These are phyloP conservation scores for Aristolochia contorta DNA, from an alignment of 164 flowering plant species.

Conservation along the genomic window DNA sequence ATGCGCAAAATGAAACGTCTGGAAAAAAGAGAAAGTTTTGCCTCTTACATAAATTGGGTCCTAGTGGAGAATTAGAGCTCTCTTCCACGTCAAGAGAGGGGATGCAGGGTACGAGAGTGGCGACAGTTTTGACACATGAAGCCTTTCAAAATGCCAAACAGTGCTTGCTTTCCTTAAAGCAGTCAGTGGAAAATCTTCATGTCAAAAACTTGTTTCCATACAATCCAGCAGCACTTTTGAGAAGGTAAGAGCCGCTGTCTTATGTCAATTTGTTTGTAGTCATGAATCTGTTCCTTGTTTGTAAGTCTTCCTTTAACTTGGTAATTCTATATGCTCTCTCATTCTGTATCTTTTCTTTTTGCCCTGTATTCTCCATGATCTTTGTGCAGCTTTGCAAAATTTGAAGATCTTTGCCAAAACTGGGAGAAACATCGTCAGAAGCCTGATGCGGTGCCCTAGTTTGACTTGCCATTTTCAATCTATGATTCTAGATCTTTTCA, in stretches of 20 bases:
- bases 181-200: constrained; percentile 54
- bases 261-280: too few species aligned
- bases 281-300: too few species aligned
- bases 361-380: too few species aligned
- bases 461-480: too few species aligned
- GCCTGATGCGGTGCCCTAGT: too few species aligned
- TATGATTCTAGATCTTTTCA: too few species aligned
- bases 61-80: constrained; percentile 10
- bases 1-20: constrained; percentile 11
- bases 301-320: too few species aligned
- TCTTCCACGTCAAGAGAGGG: constrained; percentile 8
- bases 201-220: constrained; percentile 69
- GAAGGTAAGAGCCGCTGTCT: constrained; percentile 29
- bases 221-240: constrained; percentile 72
- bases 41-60: constrained; percentile 8
- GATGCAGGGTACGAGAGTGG: constrained; percentile 1
- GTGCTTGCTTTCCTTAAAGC: constrained; percentile 58
- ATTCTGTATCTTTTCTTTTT: too few species aligned
- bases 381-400: constrained; percentile 36
- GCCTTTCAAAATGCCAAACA: constrained; percentile 39
- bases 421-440: too few species aligned
- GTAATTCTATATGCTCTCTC: too few species aligned
- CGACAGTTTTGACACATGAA: constrained; percentile 2
- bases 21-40: constrained; percentile 43
- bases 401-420: constrained; percentile 25